Conservation (phyloP, 1,284 basidiomycete genomes). For the Malassezia sp. region DNA sequence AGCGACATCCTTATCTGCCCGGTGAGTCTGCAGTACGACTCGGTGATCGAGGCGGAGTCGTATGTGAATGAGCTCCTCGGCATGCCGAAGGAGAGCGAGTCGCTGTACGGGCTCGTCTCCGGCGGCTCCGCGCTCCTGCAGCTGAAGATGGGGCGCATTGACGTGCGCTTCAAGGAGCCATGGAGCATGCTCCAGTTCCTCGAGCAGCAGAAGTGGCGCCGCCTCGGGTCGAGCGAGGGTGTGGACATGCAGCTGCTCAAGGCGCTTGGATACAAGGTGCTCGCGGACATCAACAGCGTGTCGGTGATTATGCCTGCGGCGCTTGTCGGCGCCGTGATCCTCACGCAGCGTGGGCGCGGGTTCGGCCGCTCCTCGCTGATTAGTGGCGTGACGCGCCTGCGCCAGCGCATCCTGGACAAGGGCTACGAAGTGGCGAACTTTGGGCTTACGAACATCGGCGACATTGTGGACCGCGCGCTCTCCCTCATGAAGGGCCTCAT, state of each 20-base stretch:
- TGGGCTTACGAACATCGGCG: conserved; percentile 29
- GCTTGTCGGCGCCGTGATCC: conserved; percentile 45
- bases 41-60: conserved; percentile 47
- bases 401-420: conserved; percentile 35
- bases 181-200: conserved; percentile 46
- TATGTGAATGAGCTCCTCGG: conserved; percentile 47
- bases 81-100: conserved; percentile 48
- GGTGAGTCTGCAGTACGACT: conserved; percentile 47
- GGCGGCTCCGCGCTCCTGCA: conserved; percentile 43
- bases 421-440: conserved; percentile 47
- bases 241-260: conserved; percentile 41
- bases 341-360: conserved; percentile 46
- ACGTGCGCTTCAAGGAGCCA: conserved; percentile 47
- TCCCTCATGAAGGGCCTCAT: conserved; percentile 45
- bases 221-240: conserved; percentile 21
- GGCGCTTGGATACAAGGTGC: conserved; percentile 45
- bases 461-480: conserved; percentile 41
- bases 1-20: conserved; percentile 47
- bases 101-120: conserved; percentile 42
- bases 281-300: conserved; percentile 47
- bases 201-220: conserved; percentile 34
- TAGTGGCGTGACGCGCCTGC: conserved; percentile 41
- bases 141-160: conserved; percentile 47
- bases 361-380: conserved; percentile 46
- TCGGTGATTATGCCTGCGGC: conserved; percentile 48